Evolutionary conservation across 2,329 filamentous ascomycete genomes (phyloP), one percentile per base, ranked within the genome.

Genomic region (Sporothrix sp.): DNA sequence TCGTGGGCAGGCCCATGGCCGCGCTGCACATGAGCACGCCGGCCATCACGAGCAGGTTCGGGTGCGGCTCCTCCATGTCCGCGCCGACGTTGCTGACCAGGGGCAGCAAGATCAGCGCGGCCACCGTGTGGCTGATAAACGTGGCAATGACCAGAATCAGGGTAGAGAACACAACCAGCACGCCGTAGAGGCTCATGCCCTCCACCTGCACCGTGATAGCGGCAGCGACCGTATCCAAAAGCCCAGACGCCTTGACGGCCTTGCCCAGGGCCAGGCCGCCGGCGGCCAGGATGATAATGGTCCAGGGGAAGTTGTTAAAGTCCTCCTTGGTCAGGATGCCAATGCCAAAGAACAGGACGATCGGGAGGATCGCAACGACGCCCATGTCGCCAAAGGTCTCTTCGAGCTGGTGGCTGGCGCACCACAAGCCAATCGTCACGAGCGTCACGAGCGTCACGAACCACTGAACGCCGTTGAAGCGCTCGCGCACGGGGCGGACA

Each of bases 281-380:
- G 0, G 93, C 91, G 0, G 93, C 93, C 18, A 98, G 82, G 61
- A 98, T 97, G 68, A 98, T 96, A 67, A 98, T 98, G 18, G 94
- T 98, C 93, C 93, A 98, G 35, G 96, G 84, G 67, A 98, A 98
- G 67, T 98, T 98, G 73, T 98, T 98, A 65, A 98, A 98, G 69
- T 98, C 93, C 68, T 97, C 93, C 69, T 97, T 98, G 44, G 90
- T 97, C 28, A 98, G 74, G 58, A 97, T 91, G 10, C 93, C 93
- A 2, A 89, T 90, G 50, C 93, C 93, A 61, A 98, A 98, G 76
- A 98, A 98, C 37, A 96, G 74, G 3, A 95, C 85, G 47, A 98
- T 84, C 6, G 93, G 93, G 54, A 98, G 88, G 63, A 98, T 95
- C 52, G 93, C 94, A 37, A 98, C 86, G 48, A 98, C 90, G 48